phyloP scores from a whole-genome alignment of 176 grass and related monocot genomes.

The Aegilops sharonensis region DNA sequence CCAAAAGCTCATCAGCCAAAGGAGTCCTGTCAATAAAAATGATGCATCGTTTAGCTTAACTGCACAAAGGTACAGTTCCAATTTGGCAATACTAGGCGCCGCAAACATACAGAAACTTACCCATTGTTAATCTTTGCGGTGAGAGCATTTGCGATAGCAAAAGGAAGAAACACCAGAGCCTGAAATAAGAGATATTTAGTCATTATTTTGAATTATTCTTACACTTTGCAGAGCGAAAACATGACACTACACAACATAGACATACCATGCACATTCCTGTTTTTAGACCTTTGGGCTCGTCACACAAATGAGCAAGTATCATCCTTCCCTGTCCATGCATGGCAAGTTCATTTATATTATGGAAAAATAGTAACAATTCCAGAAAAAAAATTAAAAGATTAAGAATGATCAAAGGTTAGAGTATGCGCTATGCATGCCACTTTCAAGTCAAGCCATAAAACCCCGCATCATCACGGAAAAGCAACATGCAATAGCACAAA shows the following conservation, averaged over 20 bases:
- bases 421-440: background rate
- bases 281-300: slow-evolving; percentile 95
- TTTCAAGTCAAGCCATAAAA: background rate
- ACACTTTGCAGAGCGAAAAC: background rate
- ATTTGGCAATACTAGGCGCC: background rate
- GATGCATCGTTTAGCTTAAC: slow-evolving; percentile 11
- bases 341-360: slow-evolving; percentile 23
- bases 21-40: slow-evolving; percentile 49
- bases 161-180: slow-evolving; percentile 84
- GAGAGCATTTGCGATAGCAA: slow-evolving; percentile 91
- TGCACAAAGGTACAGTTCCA: background rate
- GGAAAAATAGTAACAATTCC: slow-evolving; percentile 6
- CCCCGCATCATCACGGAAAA: background rate
- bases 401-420: background rate
- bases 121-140: slow-evolving; percentile 81
- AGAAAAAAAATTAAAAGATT: background rate
- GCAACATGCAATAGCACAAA: background rate
- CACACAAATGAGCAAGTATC: slow-evolving; percentile 94
- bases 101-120: slow-evolving; percentile 38
- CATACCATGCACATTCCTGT: slow-evolving; percentile 96
- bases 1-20: slow-evolving; percentile 74
- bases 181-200: slow-evolving; percentile 37
- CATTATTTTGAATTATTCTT: slow-evolving; percentile 3
- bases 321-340: slow-evolving; percentile 85
- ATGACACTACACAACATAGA: slow-evolving; percentile 35